phyloP scores from a whole-genome alignment of 2,329 filamentous ascomycete genomes.

The Ophidiomyces ophidiicola region DNA sequence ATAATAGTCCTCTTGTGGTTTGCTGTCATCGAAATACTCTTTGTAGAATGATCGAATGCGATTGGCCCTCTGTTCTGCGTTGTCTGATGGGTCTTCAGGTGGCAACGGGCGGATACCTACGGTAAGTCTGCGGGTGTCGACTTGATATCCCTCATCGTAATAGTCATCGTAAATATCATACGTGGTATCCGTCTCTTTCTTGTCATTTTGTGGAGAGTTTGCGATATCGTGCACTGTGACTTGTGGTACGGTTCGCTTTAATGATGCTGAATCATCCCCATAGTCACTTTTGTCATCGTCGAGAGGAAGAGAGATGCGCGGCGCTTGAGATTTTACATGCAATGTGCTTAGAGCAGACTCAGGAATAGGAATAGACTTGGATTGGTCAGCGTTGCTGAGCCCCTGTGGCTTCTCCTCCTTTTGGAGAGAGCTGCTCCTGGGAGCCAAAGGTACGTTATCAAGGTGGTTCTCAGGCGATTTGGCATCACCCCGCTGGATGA shows the following conservation, averaged over 20 bases:
- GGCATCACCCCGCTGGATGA: slow-evolving; percentile 26
- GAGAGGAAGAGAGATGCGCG: slow-evolving; percentile 30
- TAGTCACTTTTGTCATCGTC: slow-evolving; percentile 44
- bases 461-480: slow-evolving; percentile 1
- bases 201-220: not conserved
- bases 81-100: slow-evolving; percentile 72
- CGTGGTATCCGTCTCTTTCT: slow-evolving; percentile 12
- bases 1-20: slow-evolving; percentile 48
- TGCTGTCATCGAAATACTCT: slow-evolving; percentile 91
- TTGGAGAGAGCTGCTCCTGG: slow-evolving; percentile 15
- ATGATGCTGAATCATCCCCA: slow-evolving; percentile 40
- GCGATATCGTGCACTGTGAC: slow-evolving; percentile 20
- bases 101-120: slow-evolving; percentile 70
- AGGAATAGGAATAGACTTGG: not conserved
- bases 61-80: slow-evolving; percentile 88
- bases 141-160: slow-evolving; percentile 17
- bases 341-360: not conserved
- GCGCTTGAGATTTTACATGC: slow-evolving; percentile 17
- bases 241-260: slow-evolving; percentile 34
- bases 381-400: not conserved
- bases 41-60: slow-evolving; percentile 98
- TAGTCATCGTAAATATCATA: slow-evolving; percentile 19
- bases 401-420: slow-evolving; percentile 4
- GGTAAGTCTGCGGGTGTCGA: slow-evolving; percentile 41
- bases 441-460: slow-evolving; percentile 7